A percentile compares a stretch with the other conserved stretches of the same genome.
These are phyloP conservation scores for Trametes hirsuta DNA, from an alignment of 1,284 basidiomycete genomes.

Conservation along the genomic window DNA sequence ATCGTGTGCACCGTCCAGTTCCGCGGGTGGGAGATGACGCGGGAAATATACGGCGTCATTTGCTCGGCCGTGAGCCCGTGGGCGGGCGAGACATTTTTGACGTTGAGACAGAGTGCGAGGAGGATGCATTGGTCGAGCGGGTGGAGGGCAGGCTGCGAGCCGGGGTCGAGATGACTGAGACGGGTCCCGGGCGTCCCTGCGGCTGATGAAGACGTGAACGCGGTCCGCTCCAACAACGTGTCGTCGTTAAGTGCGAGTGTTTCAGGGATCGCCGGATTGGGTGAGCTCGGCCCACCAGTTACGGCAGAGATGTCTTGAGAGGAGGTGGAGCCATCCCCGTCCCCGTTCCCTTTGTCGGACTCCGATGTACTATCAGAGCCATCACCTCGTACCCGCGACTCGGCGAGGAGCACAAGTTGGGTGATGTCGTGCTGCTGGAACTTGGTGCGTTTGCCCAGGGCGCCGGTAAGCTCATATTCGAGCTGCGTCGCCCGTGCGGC, in stretches of 20 bases:
- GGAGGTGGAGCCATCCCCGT: conserved; percentile 26
- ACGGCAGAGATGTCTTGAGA: conserved; percentile 20
- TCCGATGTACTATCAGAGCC: conserved; percentile 9
- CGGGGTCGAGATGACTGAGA: conserved; percentile 77
- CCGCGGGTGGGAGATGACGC: conserved; percentile 83
- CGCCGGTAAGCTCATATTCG: conserved; percentile 91
- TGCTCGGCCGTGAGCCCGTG: conserved; percentile 90
- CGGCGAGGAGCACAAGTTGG: conserved; percentile 93
- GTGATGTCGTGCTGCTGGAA: conserved; percentile 88
- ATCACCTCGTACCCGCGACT: conserved; percentile 66
- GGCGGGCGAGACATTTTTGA: conserved; percentile 84
- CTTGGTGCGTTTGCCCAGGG: conserved; percentile 92
- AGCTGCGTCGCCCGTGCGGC: conserved; percentile 82
- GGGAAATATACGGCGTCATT: conserved; percentile 87
- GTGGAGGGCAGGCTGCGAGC: conserved; percentile 83
- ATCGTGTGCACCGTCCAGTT: conserved; percentile 97
- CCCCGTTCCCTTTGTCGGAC: conserved; percentile 9
- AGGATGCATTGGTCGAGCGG: conserved; percentile 92
- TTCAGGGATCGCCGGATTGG: conserved; percentile 59
- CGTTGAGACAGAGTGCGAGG: conserved; percentile 86
- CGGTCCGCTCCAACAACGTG: conserved; percentile 92
- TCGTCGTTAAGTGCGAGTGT: conserved; percentile 92
- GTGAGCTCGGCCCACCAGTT: conserved; percentile 2
- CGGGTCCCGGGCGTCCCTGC: conserved; percentile 43
- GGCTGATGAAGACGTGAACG: conserved; percentile 72